Base-by-base conservation (phyloP, 2,329 filamentous ascomycete species). In the Neonectria hederae region DNA sequence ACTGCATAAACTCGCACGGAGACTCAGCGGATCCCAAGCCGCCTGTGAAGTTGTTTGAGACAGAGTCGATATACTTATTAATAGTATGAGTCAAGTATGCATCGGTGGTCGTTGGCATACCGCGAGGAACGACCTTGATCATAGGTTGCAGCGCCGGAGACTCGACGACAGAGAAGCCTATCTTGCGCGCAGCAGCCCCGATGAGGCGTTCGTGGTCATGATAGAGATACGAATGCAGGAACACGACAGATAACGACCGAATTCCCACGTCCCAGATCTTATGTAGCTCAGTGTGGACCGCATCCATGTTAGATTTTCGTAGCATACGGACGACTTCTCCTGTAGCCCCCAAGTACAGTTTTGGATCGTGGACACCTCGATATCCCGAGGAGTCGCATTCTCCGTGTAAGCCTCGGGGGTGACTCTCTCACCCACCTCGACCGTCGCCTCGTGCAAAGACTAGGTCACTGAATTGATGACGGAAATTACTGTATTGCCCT, bases 391-490 rank as follows among this genome's bases (percentile, higher is more conserved):
- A 1, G 54, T 84, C 73, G 42, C 79, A 72, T 92, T 88, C 73
- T 92, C 89, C 0, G 89, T 87, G 71, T 91, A 92, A 72, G 91
- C 89, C 76, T 97, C 93, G 13, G 97, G 80, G 0, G 93, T 97
- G 4, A 97, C 92, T 46, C 94, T 84, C 83, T 97, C 94, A 66
- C 96, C 91, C 53, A 97, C 85, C 81, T 97, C 94, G n/a, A 97
- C 83, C 0, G 97, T 93, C 48, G 83, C 84, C 74, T 92, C 88
- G 76, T 97, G 97, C 11, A 97, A 82, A 96, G 91, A 69, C 96
- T 92, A 19, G n/a, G 48, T 40, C 14, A 42, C 38, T 30, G n/a
- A 28, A 54, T 35, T 14, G 14, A 8, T 6, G 38, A 32, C 11
- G 10, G 26, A 14, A 24, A 22, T 14, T 35, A 10, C 21, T 13